Conservation (phyloP, 768 basidiomycete species). For the Hericium alpestre region DNA sequence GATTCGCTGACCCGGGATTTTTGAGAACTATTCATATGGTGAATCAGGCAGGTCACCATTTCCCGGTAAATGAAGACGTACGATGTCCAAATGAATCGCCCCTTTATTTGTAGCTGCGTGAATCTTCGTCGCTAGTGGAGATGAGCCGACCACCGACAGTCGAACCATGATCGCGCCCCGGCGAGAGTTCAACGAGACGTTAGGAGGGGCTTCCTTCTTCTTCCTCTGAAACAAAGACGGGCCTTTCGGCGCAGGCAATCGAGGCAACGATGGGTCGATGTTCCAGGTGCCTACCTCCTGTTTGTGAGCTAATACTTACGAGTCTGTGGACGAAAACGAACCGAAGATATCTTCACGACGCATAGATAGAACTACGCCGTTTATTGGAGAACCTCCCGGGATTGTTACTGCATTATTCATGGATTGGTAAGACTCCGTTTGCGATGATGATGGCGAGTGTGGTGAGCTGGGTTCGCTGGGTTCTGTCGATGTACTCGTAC, state of each 20-base stretch:
- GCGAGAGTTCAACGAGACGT: slow-evolving; percentile 4
- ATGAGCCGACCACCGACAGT: slow-evolving; percentile 4
- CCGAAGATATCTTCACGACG: neutral
- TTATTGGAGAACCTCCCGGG: neutral
- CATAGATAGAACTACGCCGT: neutral
- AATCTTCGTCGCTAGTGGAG: slow-evolving; percentile 3
- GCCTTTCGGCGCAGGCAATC: neutral
- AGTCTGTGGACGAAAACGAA: neutral
- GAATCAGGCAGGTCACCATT: neutral
- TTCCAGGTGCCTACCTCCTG: neutral
- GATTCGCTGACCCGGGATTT: neutral
- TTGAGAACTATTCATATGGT: neutral
- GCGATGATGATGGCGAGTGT: neutral
- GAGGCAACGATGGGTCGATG: neutral
- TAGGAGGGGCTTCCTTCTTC: neutral
- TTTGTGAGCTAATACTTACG: neutral
- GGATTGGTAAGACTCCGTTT: neutral
- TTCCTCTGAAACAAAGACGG: neutral
- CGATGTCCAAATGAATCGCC: slow-evolving; percentile 4
- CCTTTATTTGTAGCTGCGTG: slow-evolving; percentile 4
- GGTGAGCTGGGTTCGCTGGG: neutral
- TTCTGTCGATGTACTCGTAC: neutral
- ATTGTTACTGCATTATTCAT: neutral
- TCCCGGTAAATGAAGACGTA: neutral
- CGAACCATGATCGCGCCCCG: slow-evolving; percentile 3